A percentile compares a stretch with the other conserved stretches of the same genome.
Conservation (phyloP, 768 basidiomycete species). For the Mrakia gelida region DNA sequence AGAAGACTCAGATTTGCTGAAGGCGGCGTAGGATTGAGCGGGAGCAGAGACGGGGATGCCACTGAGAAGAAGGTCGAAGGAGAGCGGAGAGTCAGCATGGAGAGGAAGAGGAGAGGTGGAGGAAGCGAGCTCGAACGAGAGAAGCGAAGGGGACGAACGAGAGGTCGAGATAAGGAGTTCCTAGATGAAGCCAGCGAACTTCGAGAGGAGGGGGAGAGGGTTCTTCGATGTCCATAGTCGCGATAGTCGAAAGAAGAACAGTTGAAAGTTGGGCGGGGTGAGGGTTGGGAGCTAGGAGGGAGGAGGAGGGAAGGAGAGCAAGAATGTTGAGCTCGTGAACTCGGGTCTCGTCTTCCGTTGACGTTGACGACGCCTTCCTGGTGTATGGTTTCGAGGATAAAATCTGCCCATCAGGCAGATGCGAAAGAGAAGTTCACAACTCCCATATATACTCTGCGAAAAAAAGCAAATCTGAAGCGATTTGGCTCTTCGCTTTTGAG, state of each 20-base stretch:
- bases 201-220: slow-evolving; percentile 20
- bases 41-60: slow-evolving; percentile 24
- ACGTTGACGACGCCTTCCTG: no score
- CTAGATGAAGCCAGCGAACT: slow-evolving; percentile 27
- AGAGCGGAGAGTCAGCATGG: neutral
- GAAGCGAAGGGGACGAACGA: neutral
- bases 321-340: no score
- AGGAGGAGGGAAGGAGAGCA: no score
- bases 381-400: no score
- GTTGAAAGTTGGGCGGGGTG: no score
- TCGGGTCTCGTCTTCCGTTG: no score
- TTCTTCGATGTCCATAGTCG: neutral
- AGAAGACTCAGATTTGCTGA: slow-evolving; percentile 9
- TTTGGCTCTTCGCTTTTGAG: no score
- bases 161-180: slow-evolving; percentile 26
- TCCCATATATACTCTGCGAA: no score
- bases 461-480: no score
- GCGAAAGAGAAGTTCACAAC: no score
- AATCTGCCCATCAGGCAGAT: no score
- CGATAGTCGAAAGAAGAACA: neutral
- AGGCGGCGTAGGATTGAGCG: slow-evolving; percentile 22
- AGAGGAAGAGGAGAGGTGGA: neutral
- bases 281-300: no score
- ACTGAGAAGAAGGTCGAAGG: neutral
- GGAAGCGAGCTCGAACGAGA: neutral